phyloP scores from a whole-genome alignment of 2,329 filamentous ascomycete genomes.

The Talaromyces marneffei region DNA sequence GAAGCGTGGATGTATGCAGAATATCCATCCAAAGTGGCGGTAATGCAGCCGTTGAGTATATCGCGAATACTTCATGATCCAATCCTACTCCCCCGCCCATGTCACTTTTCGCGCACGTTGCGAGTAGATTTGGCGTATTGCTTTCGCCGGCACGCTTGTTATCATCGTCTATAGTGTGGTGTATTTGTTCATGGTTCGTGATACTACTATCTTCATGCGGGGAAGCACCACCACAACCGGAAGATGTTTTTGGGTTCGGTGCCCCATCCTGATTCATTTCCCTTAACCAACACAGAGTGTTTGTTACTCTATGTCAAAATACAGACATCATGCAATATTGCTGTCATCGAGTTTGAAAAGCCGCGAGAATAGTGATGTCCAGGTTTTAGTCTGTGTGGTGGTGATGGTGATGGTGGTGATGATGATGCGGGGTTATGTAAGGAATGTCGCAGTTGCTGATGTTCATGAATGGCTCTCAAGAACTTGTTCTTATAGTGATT shows the following conservation, averaged over 20 bases:
- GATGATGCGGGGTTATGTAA: constrained; percentile 1
- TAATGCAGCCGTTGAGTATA: constrained; percentile 12
- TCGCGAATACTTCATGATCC: constrained; percentile 9
- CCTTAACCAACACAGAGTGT: background rate
- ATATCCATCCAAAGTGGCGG: constrained; percentile 3
- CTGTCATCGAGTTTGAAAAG: background rate
- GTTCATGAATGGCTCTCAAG: background rate
- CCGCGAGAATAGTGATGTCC: background rate
- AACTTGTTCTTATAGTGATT: background rate
- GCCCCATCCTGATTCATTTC: constrained; percentile 8
- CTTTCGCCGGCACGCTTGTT: background rate
- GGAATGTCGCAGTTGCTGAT: background rate
- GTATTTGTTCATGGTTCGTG: background rate
- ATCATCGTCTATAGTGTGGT: background rate
- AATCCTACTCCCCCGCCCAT: constrained; percentile 7
- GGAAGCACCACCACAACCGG: background rate
- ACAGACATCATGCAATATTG: background rate
- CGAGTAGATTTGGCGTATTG: background rate
- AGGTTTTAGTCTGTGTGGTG: background rate
- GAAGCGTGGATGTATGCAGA: background rate
- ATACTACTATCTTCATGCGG: background rate
- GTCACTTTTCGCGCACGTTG: constrained; percentile 4
- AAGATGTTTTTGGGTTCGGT: background rate
- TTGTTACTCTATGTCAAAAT: background rate
- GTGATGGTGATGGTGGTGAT: background rate